Evolutionary conservation across 768 basidiomycete species (phyloP).

Genomic region (Tricholoma sp.): DNA sequence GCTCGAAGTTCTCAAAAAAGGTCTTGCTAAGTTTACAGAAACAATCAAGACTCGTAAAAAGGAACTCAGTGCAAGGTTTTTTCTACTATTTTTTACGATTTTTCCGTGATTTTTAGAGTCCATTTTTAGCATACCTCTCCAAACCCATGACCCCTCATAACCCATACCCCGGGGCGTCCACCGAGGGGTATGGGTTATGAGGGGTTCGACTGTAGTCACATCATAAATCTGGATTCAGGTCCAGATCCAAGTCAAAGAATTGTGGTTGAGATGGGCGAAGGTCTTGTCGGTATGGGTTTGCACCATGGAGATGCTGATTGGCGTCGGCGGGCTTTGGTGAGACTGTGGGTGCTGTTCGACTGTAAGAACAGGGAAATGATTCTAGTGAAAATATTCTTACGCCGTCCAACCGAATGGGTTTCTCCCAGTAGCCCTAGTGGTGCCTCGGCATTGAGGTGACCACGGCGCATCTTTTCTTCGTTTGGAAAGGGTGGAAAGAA

Average conservation of each 20-base stretch:
- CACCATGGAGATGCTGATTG: constrained; percentile 43
- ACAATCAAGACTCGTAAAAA: no score
- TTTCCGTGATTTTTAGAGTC: no score
- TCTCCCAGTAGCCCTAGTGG: constrained; percentile 76
- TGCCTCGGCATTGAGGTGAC: constrained; percentile 73
- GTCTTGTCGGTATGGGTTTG: constrained; percentile 71
- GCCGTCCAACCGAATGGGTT: constrained; percentile 73
- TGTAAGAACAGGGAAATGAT: constrained; percentile 7
- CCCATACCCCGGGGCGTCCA: no score
- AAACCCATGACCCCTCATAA: no score
- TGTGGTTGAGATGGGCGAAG: constrained; percentile 53
- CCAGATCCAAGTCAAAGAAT: constrained; percentile 76
- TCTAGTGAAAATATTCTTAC: constrained; percentile 34
- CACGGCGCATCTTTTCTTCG: constrained; percentile 86
- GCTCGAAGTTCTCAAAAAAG: no score
- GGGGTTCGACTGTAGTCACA: no score
- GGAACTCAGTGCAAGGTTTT: no score
- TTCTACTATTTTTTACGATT: no score
- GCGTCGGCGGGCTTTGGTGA: constrained; percentile 49
- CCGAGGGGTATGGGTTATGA: no score
- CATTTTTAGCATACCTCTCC: no score
- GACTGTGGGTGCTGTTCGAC: constrained; percentile 48
- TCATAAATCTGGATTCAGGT: constrained; percentile 77
- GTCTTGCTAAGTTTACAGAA: no score
- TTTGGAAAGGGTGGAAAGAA: constrained; percentile 92